These are phyloP conservation scores for Capronia coronata DNA, from an alignment of 2,329 filamentous ascomycete genomes.

Conservation along the genomic window DNA sequence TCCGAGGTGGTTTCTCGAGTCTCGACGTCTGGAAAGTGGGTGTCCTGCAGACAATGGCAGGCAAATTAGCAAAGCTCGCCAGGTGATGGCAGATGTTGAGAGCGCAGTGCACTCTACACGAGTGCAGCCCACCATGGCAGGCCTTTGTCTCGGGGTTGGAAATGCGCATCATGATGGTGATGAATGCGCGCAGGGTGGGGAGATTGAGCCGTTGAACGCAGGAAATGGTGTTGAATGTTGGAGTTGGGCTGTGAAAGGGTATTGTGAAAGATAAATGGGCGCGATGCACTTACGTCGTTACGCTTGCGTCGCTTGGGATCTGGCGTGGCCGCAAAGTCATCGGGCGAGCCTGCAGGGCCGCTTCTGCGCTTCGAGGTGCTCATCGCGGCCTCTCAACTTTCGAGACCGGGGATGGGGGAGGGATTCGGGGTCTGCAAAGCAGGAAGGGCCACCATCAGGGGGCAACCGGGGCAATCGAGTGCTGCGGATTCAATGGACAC, in stretches of 20 bases:
- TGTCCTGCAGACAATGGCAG: conserved; percentile 19
- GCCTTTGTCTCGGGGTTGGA: conserved; percentile 6
- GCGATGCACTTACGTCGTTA: conserved; percentile 27
- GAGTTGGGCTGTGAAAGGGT: conserved; percentile 11
- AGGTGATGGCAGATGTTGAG: background rate
- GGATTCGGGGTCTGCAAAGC: conserved; percentile 11
- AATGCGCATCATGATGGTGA: conserved; percentile 1
- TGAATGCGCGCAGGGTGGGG: conserved; percentile 6
- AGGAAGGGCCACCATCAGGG: conserved; percentile 11
- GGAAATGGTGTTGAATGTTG: conserved; percentile 8
- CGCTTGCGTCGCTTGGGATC: conserved; percentile 45
- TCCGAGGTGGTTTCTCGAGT: conserved; percentile 62
- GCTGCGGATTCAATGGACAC: background rate
- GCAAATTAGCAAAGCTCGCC: conserved; percentile 11
- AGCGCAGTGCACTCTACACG: conserved; percentile 2
- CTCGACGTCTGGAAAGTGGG: conserved; percentile 41
- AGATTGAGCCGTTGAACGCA: conserved; percentile 1
- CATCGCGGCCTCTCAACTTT: conserved; percentile 21
- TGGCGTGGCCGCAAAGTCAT: conserved; percentile 43
- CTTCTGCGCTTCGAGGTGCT: conserved; percentile 52
- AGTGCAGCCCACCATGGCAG: conserved; percentile 1
- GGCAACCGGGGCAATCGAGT: conserved; percentile 3
- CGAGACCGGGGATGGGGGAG: conserved; percentile 9
- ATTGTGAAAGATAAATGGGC: conserved; percentile 10
- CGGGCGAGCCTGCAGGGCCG: conserved; percentile 43